Base-by-base conservation (phyloP, 2,329 filamentous ascomycete genomes). In the Pyrenochaeta sp. region DNA sequence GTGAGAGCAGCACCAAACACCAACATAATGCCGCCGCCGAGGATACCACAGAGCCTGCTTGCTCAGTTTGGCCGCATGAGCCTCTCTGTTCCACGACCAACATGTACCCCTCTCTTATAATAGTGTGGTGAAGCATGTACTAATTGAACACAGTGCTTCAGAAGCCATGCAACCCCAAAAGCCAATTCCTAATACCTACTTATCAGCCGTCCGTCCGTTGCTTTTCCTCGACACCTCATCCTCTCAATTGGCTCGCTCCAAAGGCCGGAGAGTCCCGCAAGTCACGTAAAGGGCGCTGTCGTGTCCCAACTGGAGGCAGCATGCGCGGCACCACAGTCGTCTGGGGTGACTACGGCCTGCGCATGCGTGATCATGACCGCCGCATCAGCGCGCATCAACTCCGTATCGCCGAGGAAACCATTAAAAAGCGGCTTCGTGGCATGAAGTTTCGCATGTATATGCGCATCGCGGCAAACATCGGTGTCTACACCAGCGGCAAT, bases 271-370 rank as follows among this genome's bases (percentile, higher is more conserved):
- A 92, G 74, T 89, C 87, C 71, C 91, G 91, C 76, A 96, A 96
- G 82, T 93, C 92, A 64, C 85, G 85, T 61, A 97, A 97, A 80
- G 95, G 94, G 33, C 87, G 92, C 1, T 89, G 91, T 44, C 87
- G 92, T 67, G 92, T 98, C 43, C 86, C 91, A 20, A 99, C 93
- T 0, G 95, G 95, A 58, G 95, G 95, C 56, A 96, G 91, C 49
- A 88, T 85, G 31, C 92, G 96, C 75, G 95, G 95, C 65, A 99
- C 95, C 31, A 98, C 94, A 0, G 90, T 99, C 17, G 87, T 96
- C 51, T 98, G 92, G 92, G 95, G 95, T 49, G 93, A 98, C 76
- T 99, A 93, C 74, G 95, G 95, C 7, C 81, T 99, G 64, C 90
- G 95, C 51, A 95, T 99, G 88, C 87, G 84, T 60, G 95, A 99